phyloP scores from a whole-genome alignment of 2,329 filamentous ascomycete genomes.

The Nemania bipapillata region DNA sequence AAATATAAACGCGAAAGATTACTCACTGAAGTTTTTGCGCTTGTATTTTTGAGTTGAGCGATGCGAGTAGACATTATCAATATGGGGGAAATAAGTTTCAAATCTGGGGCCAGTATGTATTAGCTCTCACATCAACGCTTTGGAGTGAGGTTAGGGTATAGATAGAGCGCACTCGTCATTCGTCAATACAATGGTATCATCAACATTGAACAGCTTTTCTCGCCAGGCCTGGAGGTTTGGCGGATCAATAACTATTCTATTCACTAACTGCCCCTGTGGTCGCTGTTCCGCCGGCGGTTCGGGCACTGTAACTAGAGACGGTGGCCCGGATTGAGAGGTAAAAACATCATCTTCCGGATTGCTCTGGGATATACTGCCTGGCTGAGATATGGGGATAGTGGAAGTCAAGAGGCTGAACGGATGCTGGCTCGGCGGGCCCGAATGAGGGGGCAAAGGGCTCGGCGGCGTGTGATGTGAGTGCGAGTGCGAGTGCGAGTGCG shows the following conservation, averaged over 20 bases:
- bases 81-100: conserved; percentile 82
- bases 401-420: conserved; percentile 61
- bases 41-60: conserved; percentile 84
- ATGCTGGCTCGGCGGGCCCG: conserved; percentile 49
- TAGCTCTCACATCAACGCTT: conserved; percentile 25
- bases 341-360: conserved; percentile 55
- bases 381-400: conserved; percentile 33
- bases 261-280: conserved; percentile 64
- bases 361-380: conserved; percentile 41
- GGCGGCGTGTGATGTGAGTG: conserved; percentile 36
- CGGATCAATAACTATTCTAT: conserved; percentile 71
- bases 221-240: conserved; percentile 76
- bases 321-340: conserved; percentile 36
- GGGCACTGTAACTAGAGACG: conserved; percentile 40
- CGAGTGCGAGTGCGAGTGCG: conserved; percentile 36
- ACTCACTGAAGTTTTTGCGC: conserved; percentile 73
- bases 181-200: conserved; percentile 75
- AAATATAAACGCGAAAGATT: not conserved
- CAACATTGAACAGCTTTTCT: conserved; percentile 77
- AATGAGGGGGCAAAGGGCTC: conserved; percentile 52
- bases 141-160: not conserved
- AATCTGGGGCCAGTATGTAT: conserved; percentile 62
- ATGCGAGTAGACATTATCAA: conserved; percentile 87
- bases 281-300: conserved; percentile 56
- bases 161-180: conserved; percentile 71